Evolutionary conservation across 1,139 yeast species (phyloP).

Genomic region (Saccharomycopsis crataegensis): DNA sequence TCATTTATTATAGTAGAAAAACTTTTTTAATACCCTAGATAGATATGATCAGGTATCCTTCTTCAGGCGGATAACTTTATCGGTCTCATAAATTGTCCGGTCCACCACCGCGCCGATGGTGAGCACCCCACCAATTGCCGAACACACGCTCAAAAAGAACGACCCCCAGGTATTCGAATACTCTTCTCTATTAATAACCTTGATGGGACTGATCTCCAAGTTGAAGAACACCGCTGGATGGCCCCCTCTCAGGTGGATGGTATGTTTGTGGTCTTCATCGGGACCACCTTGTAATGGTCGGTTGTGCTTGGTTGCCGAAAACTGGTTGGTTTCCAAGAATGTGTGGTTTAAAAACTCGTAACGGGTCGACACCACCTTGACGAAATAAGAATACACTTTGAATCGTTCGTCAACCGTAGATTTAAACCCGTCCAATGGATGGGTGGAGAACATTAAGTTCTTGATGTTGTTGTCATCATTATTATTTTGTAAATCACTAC

Average conservation of each 20-base stretch:
- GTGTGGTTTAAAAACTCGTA: constrained; percentile 56
- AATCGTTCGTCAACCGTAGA: constrained; percentile 42
- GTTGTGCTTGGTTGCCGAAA: constrained; percentile 84
- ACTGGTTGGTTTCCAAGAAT: constrained; percentile 78
- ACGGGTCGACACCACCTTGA: constrained; percentile 88
- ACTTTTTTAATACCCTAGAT: too few species aligned
- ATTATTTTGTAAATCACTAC: constrained; percentile 20
- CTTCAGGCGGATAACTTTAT: constrained; percentile 67
- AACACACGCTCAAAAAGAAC: constrained; percentile 74
- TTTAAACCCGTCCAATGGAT: constrained; percentile 63
- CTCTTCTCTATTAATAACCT: constrained; percentile 79
- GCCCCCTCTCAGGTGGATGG: constrained; percentile 80
- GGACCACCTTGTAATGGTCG: constrained; percentile 80
- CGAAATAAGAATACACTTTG: constrained; percentile 67
- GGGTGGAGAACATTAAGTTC: constrained; percentile 35
- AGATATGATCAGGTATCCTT: constrained; percentile 34
- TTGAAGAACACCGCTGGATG: constrained; percentile 82
- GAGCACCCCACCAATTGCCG: constrained; percentile 88
- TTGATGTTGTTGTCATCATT: constrained; percentile 1
- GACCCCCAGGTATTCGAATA: constrained; percentile 79
- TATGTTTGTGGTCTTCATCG: constrained; percentile 86
- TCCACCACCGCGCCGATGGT: constrained; percentile 89
- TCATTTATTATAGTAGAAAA: too few species aligned
- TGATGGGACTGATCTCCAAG: constrained; percentile 90
- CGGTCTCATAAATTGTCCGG: constrained; percentile 84